Evolutionary conservation across 495 filamentous ascomycete species (phyloP).

Genomic region (Annulohypoxylon bovei): DNA sequence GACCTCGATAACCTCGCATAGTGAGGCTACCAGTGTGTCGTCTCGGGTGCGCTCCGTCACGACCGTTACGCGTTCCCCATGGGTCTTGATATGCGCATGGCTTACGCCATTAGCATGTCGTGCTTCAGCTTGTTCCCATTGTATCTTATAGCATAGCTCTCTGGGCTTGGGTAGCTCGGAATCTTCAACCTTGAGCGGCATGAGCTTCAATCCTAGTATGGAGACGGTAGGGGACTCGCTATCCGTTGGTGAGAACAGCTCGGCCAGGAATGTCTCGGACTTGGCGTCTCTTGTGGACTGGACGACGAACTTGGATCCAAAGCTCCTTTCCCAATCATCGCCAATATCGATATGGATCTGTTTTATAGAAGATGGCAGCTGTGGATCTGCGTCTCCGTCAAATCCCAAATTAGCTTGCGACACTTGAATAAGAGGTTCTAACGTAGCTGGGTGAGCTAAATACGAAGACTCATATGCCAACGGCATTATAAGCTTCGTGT

Average conservation of each 20-base stretch:
- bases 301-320: constrained; percentile 45
- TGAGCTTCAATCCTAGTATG: constrained; percentile 46
- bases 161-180: constrained; percentile 28
- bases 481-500: constrained; percentile 62
- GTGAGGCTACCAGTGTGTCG: constrained; percentile 48
- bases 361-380: constrained; percentile 42
- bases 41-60: constrained; percentile 51
- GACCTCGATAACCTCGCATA: constrained; percentile 47
- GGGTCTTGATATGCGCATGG: constrained; percentile 21
- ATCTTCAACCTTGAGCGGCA: constrained; percentile 15
- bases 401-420: constrained; percentile 43
- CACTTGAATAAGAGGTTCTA: constrained; percentile 58
- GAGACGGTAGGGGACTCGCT: constrained; percentile 43
- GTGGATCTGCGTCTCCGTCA: constrained; percentile 4
- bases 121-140: constrained; percentile 53
- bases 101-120: constrained; percentile 27
- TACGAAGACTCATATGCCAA: constrained; percentile 54
- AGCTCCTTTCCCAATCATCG: constrained; percentile 41
- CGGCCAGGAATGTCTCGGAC: constrained; percentile 43
- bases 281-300: constrained; percentile 43
- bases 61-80: constrained; percentile 46
- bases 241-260: constrained; percentile 44
- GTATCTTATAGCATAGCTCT: constrained; percentile 54
- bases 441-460: constrained; percentile 56
- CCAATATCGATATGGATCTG: constrained; percentile 46